phyloP scores from a whole-genome alignment of 208 protist species.

The Lotmaria passim region DNA sequence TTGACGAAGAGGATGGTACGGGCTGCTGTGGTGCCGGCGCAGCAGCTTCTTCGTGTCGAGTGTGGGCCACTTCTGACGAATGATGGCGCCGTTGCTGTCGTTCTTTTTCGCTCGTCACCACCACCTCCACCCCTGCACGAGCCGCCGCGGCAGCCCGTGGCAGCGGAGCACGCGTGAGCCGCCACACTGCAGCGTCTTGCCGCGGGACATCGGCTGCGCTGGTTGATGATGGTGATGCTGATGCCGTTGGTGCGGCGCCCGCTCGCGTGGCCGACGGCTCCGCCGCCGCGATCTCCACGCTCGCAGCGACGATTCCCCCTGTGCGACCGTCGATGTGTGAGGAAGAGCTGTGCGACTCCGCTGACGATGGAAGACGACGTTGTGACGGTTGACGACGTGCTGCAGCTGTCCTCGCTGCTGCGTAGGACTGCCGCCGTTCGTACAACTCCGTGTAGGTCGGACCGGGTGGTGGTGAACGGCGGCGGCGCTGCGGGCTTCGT shows the following conservation, averaged over 20 bases:
- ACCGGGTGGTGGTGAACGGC: neutral
- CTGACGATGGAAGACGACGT: neutral
- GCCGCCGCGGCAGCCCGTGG: conserved; percentile 3
- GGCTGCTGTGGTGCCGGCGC: too few species aligned
- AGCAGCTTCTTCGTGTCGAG: too few species aligned
- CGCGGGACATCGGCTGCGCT: neutral
- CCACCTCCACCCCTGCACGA: neutral
- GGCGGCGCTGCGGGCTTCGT: neutral
- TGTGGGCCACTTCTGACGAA: too few species aligned
- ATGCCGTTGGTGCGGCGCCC: neutral
- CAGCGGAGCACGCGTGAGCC: conserved; percentile 11
- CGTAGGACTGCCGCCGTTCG: conserved; percentile 1
- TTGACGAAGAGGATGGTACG: neutral
- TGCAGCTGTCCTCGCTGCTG: neutral
- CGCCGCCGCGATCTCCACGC: neutral
- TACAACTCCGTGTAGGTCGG: conserved; percentile 24
- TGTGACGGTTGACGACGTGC: neutral
- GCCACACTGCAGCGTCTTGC: conserved; percentile 27
- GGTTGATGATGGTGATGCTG: too few species aligned
- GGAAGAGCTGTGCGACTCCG: neutral
- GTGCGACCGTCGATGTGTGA: neutral
- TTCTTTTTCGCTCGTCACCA: too few species aligned
- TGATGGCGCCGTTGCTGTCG: too few species aligned
- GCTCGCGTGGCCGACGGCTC: neutral
- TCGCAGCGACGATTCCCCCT: neutral